These are phyloP conservation scores for Terana coerulea DNA, from an alignment of 768 basidiomycete species.

Conservation along the genomic window DNA sequence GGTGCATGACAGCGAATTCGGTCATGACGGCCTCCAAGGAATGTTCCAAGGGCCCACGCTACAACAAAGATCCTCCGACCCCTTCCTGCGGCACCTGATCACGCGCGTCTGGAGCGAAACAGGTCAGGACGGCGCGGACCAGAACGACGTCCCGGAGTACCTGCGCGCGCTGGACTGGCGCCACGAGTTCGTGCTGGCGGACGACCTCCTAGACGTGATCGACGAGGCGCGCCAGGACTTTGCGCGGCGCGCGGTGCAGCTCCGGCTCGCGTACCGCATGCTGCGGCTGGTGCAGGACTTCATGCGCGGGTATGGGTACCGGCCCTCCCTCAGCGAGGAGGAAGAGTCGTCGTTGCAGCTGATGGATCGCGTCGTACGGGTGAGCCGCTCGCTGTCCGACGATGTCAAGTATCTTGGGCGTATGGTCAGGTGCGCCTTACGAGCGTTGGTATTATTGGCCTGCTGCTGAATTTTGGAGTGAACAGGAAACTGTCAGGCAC, in stretches of 20 bases:
- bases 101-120: constrained; percentile 25
- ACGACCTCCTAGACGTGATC: constrained; percentile 31
- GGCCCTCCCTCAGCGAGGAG: constrained; percentile 21
- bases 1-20: constrained; percentile 24
- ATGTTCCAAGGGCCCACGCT: too few species aligned
- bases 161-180: constrained; percentile 19
- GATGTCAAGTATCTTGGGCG: constrained; percentile 43
- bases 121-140: not conserved
- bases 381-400: constrained; percentile 36
- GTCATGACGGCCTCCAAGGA: not conserved
- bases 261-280: constrained; percentile 48
- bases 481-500: constrained; percentile 38
- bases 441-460: too few species aligned
- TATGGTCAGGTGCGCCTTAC: constrained; percentile 44
- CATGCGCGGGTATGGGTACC: constrained; percentile 41
- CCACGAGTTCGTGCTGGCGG: not conserved
- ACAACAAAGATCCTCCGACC: constrained; percentile 18
- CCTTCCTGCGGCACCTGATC: constrained; percentile 37
- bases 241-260: constrained; percentile 24
- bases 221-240: constrained; percentile 37
- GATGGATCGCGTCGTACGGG: constrained; percentile 44
- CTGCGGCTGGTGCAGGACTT: constrained; percentile 41
- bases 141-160: constrained; percentile 4
- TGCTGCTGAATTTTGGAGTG: not conserved
- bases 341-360: constrained; percentile 29